Percentiles rank a stretch among this genome's conserved stretches.
Evolutionary conservation across 148 eudicot species (phyloP).

Genomic region (Chenopodium formosanum): DNA sequence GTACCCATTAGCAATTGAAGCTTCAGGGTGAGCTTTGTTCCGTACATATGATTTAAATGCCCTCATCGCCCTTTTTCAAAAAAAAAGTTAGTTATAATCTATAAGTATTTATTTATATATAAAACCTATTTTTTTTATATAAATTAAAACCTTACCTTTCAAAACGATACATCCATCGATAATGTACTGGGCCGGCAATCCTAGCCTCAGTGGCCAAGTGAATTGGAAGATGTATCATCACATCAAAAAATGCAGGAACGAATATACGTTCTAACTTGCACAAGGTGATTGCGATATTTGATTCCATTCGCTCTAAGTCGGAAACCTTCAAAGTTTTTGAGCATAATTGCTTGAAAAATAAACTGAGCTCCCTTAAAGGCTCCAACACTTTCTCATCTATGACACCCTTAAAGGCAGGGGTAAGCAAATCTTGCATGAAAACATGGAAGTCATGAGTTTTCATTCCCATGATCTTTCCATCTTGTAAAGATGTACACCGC

Average conservation of each 20-base stretch:
- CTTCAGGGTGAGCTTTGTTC: too few relatives aligned
- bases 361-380: slow-evolving; percentile 11
- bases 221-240: not conserved
- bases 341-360: slow-evolving; percentile 22
- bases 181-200: not conserved
- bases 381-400: not conserved
- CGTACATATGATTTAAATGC: too few relatives aligned
- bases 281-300: slow-evolving; percentile 4
- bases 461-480: slow-evolving; percentile 17
- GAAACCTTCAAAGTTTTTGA: not conserved
- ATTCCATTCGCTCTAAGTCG: slow-evolving; percentile 16
- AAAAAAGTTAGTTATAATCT: not conserved
- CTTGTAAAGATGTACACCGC: slow-evolving; percentile 16
- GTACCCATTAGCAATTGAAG: too few relatives aligned
- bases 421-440: slow-evolving; percentile 21
- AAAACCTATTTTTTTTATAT: too few relatives aligned
- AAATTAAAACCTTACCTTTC: not conserved
- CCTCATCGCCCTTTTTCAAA: too few relatives aligned
- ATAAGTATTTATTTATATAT: not conserved
- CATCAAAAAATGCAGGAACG: slow-evolving; percentile 1
- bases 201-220: not conserved
- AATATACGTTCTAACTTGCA: not conserved
- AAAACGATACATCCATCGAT: not conserved
- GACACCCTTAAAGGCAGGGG: not conserved
- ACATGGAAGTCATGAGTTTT: slow-evolving; percentile 13